Conservation (phyloP, 2,329 filamentous ascomycete species). For the Fusarium buharicum region DNA sequence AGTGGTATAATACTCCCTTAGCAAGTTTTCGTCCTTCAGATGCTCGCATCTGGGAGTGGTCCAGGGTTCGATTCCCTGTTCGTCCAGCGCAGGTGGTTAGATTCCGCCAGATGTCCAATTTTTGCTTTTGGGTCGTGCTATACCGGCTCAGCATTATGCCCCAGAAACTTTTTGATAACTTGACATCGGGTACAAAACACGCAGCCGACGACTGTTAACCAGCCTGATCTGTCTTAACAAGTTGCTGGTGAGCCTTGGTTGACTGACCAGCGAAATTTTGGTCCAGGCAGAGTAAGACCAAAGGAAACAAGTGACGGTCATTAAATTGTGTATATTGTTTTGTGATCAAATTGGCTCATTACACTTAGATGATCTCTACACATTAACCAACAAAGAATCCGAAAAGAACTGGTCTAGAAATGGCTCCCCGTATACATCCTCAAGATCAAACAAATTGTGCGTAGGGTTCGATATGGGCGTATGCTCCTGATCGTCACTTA, state of each 20-base stretch:
- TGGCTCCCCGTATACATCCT: constrained; percentile 29
- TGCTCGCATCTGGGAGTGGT: constrained; percentile 14
- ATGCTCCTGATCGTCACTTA: constrained; percentile 14
- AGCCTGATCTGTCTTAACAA: too few species aligned
- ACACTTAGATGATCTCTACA: constrained; percentile 6
- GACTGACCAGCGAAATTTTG: too few species aligned
- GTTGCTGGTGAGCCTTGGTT: too few species aligned
- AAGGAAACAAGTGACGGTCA: too few species aligned
- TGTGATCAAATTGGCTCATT: too few species aligned
- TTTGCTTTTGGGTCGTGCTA: too few species aligned
- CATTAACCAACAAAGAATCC: constrained; percentile 32
- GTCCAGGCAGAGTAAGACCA: too few species aligned
- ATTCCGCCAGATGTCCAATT: neutral
- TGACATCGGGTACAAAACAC: too few species aligned
- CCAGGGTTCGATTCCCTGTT: constrained; percentile 23
- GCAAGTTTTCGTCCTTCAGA: constrained; percentile 11
- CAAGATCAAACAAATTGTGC: constrained; percentile 30
- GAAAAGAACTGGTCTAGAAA: constrained; percentile 42
- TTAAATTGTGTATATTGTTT: too few species aligned
- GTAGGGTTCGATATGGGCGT: neutral
- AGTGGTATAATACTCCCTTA: constrained; percentile 24
- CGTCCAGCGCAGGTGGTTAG: constrained; percentile 8
- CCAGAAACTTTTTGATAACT: too few species aligned
- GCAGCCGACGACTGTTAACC: too few species aligned
- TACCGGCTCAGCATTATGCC: too few species aligned